Percentiles rank a stretch among this genome's conserved stretches.
phyloP scores from a whole-genome alignment of 352 stramenopile species.

The Peronosclerospora sorghi region DNA sequence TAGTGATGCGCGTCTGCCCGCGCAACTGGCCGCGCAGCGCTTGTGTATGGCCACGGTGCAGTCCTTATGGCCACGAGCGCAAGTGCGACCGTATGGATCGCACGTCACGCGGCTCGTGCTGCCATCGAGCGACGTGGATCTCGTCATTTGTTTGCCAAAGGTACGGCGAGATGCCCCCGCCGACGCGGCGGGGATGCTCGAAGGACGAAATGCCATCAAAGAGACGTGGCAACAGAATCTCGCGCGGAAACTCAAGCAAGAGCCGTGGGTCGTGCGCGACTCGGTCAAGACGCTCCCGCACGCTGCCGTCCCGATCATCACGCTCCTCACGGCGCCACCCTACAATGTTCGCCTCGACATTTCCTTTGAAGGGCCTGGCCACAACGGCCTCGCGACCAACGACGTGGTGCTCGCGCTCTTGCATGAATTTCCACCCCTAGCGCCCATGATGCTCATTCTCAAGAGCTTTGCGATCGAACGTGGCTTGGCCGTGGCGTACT shows the following conservation, averaged over 20 bases:
- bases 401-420: slow-evolving; percentile 88
- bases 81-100: slow-evolving; percentile 95
- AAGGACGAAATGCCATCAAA: slow-evolving; percentile 97
- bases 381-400: slow-evolving; percentile 93
- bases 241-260: slow-evolving; percentile 88
- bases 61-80: slow-evolving; percentile 89
- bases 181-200: slow-evolving; percentile 89
- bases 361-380: slow-evolving; percentile 92
- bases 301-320: slow-evolving; percentile 95
- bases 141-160: slow-evolving; percentile 96
- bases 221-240: slow-evolving; percentile 97
- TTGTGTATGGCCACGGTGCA: slow-evolving; percentile 77
- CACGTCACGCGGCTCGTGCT: slow-evolving; percentile 93
- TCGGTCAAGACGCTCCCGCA: slow-evolving; percentile 96
- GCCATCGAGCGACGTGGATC: slow-evolving; percentile 94
- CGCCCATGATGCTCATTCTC: slow-evolving; percentile 93
- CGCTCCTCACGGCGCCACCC: slow-evolving; percentile 74
- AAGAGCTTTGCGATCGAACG: slow-evolving; percentile 91
- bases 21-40: slow-evolving; percentile 64
- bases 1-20: slow-evolving; percentile 48
- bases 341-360: slow-evolving; percentile 90
- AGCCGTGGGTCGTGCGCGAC: slow-evolving; percentile 86
- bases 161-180: slow-evolving; percentile 91
- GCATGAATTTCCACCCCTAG: slow-evolving; percentile 89
- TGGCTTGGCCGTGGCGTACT: slow-evolving; percentile 91